Base-by-base conservation (phyloP, 352 stramenopile genomes). In the Phytophthora fragariaefolia region DNA sequence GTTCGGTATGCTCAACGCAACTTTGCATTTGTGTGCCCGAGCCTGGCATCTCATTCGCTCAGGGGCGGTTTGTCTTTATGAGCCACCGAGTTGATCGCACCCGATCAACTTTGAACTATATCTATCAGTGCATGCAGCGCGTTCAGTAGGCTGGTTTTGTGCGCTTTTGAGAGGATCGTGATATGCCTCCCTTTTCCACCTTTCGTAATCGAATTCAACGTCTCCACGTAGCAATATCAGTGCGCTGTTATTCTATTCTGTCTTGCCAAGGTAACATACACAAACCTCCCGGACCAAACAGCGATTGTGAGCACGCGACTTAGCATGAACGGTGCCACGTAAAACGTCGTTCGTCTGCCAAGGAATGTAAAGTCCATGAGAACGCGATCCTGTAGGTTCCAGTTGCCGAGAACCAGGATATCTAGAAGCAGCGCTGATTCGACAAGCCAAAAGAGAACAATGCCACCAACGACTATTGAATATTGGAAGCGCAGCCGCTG, bases 321-420 rank as follows among this genome's bases (percentile, higher is more conserved):
- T 12, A 57, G 22, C 12, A 65, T 40, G 32, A 63, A 56, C 1
- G 45, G 56, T 1, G 46, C 56, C 24, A 63, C 56, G 24, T 27
- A 46, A 36, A 63, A 50, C 28, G 49, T 32, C 7, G 45, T 20
- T 28, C 6, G 18, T 17, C 12, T 20, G n/a, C 32, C 32, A 3
- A 63, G 36, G 15, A 55, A 2, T 2, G 15, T 6, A 22, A 54
- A 27, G 17, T 50, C 24, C 32, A 53, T 43, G 22, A 56, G 47
- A 4, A 63, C 45, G 24, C 56, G 56, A 22, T 63, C 56, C 27
- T 63, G 56, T 7, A 63, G 20, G 13, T 49, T 32, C 45, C 30
- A 55, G 8, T 63, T 56, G 28, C 36, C 45, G 6, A 54, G 22
- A 0, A 63, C 34, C 7, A 63, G 24, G 15, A 63, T 32, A 12